Evolutionary conservation across 257 asterid species (phyloP).

Genomic region (Solanum sitiens): DNA sequence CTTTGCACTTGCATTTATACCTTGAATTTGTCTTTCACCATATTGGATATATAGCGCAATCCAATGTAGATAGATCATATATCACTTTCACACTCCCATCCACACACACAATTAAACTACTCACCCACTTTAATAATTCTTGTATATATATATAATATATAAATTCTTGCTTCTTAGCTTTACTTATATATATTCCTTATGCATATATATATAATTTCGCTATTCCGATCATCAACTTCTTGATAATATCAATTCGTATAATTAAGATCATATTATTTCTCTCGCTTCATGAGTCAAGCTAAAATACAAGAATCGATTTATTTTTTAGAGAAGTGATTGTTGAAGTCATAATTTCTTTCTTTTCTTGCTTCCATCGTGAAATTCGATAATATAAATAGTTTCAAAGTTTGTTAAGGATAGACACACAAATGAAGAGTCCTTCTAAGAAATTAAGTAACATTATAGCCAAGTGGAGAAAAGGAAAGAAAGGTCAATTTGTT

Average conservation of each 20-base stretch:
- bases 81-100: background rate
- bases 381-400: background rate
- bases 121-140: background rate
- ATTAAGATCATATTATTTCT: background rate
- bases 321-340: background rate
- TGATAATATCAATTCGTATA: background rate
- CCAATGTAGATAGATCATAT: background rate
- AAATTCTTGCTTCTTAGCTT: background rate
- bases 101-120: background rate
- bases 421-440: background rate
- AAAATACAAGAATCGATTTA: no score
- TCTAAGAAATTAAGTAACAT: slow-evolving; percentile 31
- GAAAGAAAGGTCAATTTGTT: slow-evolving; percentile 30
- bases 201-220: background rate
- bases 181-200: background rate
- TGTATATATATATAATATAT: background rate
- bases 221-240: background rate
- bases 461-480: slow-evolving; percentile 22
- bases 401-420: background rate
- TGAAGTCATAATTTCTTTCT: background rate
- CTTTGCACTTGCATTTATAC: background rate
- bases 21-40: background rate
- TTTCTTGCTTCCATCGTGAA: background rate
- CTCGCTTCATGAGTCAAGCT: background rate
- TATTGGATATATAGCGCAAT: background rate